Evolutionary conservation across 2,329 filamentous ascomycete species (phyloP).

Genomic region (Grosmannia huntii): DNA sequence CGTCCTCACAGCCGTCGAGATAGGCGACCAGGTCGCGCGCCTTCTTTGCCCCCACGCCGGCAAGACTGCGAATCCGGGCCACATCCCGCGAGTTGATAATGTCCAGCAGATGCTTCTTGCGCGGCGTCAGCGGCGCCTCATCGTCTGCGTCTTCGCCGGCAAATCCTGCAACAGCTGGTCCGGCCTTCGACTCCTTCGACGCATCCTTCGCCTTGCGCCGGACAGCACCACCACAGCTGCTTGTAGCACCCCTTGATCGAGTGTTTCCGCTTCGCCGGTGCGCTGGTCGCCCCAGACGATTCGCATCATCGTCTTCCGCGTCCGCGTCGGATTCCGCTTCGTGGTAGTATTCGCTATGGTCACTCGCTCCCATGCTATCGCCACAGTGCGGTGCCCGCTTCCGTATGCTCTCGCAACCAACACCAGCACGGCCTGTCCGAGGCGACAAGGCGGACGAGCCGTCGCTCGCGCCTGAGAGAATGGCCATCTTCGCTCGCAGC

Average conservation of each 20-base stretch:
- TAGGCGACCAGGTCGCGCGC: slow-evolving; percentile 48
- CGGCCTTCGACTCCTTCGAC: slow-evolving; percentile 17
- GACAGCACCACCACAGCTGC: not conserved
- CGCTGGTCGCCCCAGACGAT: not conserved
- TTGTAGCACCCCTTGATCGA: not conserved
- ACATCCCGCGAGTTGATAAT: slow-evolving; percentile 65
- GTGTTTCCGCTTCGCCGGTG: not conserved
- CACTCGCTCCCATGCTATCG: slow-evolving; percentile 16
- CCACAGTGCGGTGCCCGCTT: not conserved
- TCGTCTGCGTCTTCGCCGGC: slow-evolving; percentile 21
- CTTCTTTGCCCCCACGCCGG: slow-evolving; percentile 61
- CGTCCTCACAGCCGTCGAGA: slow-evolving; percentile 29
- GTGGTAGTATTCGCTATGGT: slow-evolving; percentile 25
- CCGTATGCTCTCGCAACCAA: not conserved
- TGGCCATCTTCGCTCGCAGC: slow-evolving; percentile 38
- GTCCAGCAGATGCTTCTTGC: slow-evolving; percentile 48
- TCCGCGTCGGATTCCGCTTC: slow-evolving; percentile 28
- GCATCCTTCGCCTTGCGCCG: slow-evolving; percentile 7
- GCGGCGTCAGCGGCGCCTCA: slow-evolving; percentile 32
- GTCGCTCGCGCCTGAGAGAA: slow-evolving; percentile 9
- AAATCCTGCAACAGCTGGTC: not conserved
- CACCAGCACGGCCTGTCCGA: not conserved
- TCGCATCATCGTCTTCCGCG: slow-evolving; percentile 24
- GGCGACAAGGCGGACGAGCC: not conserved
- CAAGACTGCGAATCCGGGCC: slow-evolving; percentile 49